Base-by-base conservation (phyloP, 768 basidiomycete species). In the Crepidotus variabilis region DNA sequence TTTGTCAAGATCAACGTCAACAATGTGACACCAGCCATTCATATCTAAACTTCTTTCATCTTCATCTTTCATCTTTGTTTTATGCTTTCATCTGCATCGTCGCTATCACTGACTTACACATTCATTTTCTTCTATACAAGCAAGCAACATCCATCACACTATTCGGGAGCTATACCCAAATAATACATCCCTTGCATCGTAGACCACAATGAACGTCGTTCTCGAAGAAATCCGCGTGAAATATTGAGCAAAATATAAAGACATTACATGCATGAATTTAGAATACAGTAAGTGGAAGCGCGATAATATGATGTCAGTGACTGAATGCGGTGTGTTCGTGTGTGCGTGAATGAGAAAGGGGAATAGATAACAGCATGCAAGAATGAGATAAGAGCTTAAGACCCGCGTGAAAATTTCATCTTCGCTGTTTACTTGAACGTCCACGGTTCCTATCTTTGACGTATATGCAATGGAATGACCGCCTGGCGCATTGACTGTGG, bases 1-100 rank as follows among this genome's bases (percentile, higher is more conserved):
- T 98, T 98, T 62, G 89, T 98, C 18, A 73, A 80, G 49, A 80
- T 89, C 54, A 73, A 83, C 35, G 71, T 93, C 50, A 61, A 64
- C 10, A 39, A 56, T 34, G 36, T 48, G 6, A 22, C 21, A 10
- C 16, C 35, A 22, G 3, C 47, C 14, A 24, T 28, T 47, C 7
- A 13, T 23, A 10, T 46, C 14, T 21, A 14, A 49, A 49, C 47
- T n/a, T 20, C 39, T 4, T 11, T 14, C 18, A 23, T n/a, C 47
- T 7, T 14, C 4, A 20, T 10, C 6, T 22, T n/a, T n/a, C n/a
- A 23, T n/a, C 47, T 7, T 14, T 13, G 21, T 10, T n/a, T 22
- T n/a, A 22, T 10, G 20, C 16, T 33, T 32, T 20, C 21, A 23
- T 5, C 20, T 49, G 5, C 14, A 49, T 49, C 7, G 6, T 49